Conservation (phyloP, 257 asterid genomes). For the Cruciata laevipes region DNA sequence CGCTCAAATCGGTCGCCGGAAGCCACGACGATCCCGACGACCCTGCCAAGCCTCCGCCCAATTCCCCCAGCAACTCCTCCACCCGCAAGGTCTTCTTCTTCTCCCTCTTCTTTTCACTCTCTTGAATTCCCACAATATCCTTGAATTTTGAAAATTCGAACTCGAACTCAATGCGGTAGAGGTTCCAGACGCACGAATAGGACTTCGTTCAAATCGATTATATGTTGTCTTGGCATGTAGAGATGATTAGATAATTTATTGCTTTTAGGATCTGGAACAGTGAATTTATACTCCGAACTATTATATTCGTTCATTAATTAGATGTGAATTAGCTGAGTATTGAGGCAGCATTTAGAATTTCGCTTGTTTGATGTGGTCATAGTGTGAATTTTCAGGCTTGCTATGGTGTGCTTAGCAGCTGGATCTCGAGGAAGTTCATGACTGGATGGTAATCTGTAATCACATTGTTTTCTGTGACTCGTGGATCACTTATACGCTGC, state of each 20-base stretch:
- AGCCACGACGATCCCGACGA: slow-evolving; percentile 50
- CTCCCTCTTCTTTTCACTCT: neutral
- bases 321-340: neutral
- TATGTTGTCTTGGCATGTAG: neutral
- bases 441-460: slow-evolving; percentile 94
- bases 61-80: slow-evolving; percentile 63
- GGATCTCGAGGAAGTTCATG: slow-evolving; percentile 98
- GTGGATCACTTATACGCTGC: slow-evolving; percentile 59
- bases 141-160: neutral
- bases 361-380: neutral
- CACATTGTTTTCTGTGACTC: slow-evolving; percentile 51
- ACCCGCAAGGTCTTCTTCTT: slow-evolving; percentile 58
- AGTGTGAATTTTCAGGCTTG: slow-evolving; percentile 58
- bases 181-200: neutral
- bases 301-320: neutral
- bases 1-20: slow-evolving; percentile 21
- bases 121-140: neutral
- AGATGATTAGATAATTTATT: neutral
- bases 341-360: neutral
- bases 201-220: neutral
- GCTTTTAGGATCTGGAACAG: neutral
- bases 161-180: neutral
- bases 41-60: slow-evolving; percentile 63
- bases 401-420: slow-evolving; percentile 96
- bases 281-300: neutral